phyloP scores from a whole-genome alignment of 139 green algal species.

The Coelastrella sp. region DNA sequence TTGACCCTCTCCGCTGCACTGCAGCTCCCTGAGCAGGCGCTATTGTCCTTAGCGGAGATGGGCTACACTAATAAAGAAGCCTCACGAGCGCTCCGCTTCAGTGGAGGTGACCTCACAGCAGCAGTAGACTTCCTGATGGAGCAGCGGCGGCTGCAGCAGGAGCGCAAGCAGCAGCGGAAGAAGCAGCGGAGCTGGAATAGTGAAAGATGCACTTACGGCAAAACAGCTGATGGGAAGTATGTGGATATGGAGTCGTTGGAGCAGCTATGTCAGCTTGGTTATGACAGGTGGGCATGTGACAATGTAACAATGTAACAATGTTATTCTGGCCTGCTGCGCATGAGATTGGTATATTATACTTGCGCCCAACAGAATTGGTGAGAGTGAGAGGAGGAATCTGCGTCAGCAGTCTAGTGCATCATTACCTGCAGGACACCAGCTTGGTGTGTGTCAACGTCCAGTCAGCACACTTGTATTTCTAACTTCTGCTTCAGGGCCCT shows the following conservation, averaged over 20 bases:
- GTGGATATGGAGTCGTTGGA: slow-evolving; percentile 61
- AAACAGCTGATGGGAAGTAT: slow-evolving; percentile 53
- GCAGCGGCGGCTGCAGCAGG: slow-evolving; percentile 50
- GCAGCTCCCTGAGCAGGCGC: slow-evolving; percentile 68
- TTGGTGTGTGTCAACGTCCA: too few relatives aligned
- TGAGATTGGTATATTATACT: too few relatives aligned
- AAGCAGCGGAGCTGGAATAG: slow-evolving; percentile 26
- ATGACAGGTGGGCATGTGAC: neutral
- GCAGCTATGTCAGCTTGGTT: slow-evolving; percentile 51
- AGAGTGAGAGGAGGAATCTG: too few relatives aligned
- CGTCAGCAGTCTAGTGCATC: too few relatives aligned
- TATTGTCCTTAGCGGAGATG: slow-evolving; percentile 67
- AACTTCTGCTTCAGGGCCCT: slow-evolving; percentile 18
- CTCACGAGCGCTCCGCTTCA: slow-evolving; percentile 64
- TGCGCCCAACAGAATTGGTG: too few relatives aligned
- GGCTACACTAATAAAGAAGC: slow-evolving; percentile 68
- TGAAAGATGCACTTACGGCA: slow-evolving; percentile 52
- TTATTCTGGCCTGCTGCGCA: too few relatives aligned
- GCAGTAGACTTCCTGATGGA: slow-evolving; percentile 67
- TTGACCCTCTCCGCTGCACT: too few relatives aligned
- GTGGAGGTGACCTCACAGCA: slow-evolving; percentile 51
- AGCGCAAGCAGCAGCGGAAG: slow-evolving; percentile 11
- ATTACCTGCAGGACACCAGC: too few relatives aligned
- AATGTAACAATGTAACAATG: too few relatives aligned
- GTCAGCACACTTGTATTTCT: too few relatives aligned